Evolutionary conservation across 2,329 filamentous ascomycete species (phyloP).

Genomic region (Hypoxylon sp.): DNA sequence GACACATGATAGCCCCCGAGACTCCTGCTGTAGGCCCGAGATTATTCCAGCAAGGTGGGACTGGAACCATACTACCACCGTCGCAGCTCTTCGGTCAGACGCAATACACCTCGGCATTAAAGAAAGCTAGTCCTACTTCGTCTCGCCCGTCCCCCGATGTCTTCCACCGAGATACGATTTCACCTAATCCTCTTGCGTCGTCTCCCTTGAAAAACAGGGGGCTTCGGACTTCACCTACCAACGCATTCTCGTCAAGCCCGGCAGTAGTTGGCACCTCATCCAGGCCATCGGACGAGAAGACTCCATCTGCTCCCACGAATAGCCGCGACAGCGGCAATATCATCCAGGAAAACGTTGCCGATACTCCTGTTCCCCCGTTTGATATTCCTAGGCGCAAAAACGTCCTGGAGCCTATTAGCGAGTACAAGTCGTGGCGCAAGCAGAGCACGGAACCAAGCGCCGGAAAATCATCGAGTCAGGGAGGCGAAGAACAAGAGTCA

Average conservation of each 20-base stretch:
- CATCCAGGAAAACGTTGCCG: slow-evolving; percentile 23
- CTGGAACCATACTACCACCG: slow-evolving; percentile 46
- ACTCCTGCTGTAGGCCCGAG: slow-evolving; percentile 60
- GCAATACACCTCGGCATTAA: slow-evolving; percentile 61
- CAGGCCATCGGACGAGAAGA: slow-evolving; percentile 29
- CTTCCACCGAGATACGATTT: slow-evolving; percentile 54
- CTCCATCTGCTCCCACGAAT: slow-evolving; percentile 26
- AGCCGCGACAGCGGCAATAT: slow-evolving; percentile 11
- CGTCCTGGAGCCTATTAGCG: slow-evolving; percentile 41
- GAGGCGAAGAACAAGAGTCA: slow-evolving; percentile 33
- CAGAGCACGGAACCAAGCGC: slow-evolving; percentile 19
- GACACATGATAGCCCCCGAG: slow-evolving; percentile 49
- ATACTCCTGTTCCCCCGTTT: slow-evolving; percentile 28
- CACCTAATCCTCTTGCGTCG: slow-evolving; percentile 53
- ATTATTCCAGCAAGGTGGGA: slow-evolving; percentile 52
- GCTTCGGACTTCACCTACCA: slow-evolving; percentile 56
- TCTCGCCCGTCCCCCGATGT: slow-evolving; percentile 63
- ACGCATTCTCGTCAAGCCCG: slow-evolving; percentile 53
- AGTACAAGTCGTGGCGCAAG: slow-evolving; percentile 40
- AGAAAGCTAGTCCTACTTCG: slow-evolving; percentile 62
- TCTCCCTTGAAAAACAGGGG: slow-evolving; percentile 61
- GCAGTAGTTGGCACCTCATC: slow-evolving; percentile 38
- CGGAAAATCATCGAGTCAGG: slow-evolving; percentile 30
- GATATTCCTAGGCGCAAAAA: slow-evolving; percentile 19
- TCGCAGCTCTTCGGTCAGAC: slow-evolving; percentile 65